These are phyloP conservation scores for Cercospora zeae-maydis DNA, from an alignment of 2,329 filamentous ascomycete genomes.

Conservation along the genomic window DNA sequence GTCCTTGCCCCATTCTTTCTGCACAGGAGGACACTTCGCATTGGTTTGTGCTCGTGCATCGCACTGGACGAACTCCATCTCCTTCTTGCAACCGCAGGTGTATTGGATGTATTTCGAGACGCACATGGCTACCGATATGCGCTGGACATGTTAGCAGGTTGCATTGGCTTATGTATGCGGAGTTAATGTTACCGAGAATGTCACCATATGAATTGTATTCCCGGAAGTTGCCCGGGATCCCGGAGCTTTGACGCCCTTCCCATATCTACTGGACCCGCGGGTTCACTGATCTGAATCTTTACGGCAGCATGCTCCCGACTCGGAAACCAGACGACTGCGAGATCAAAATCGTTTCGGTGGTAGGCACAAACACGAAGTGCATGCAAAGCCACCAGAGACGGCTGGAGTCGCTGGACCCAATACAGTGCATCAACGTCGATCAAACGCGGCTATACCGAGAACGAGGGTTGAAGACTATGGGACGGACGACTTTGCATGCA, in stretches of 20 bases:
- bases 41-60: neutral
- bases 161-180: neutral
- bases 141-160: neutral
- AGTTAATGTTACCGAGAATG: neutral
- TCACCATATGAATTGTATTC: too few species aligned
- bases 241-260: too few species aligned
- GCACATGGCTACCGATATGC: neutral
- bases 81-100: conserved; percentile 3
- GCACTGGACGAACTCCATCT: conserved; percentile 3
- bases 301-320: neutral
- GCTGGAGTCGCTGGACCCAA: too few species aligned
- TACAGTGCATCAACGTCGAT: too few species aligned
- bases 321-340: neutral
- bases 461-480: too few species aligned
- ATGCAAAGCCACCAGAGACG: too few species aligned
- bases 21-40: neutral
- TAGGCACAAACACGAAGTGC: neutral
- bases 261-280: too few species aligned
- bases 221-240: too few species aligned
- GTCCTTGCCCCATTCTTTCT: neutral
- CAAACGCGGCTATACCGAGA: too few species aligned
- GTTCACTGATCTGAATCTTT: neutral
- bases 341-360: neutral
- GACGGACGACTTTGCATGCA: too few species aligned
- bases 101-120: conserved; percentile 1